A percentile compares a stretch with the other conserved stretches of the same genome.
Evolutionary conservation across 805 yeast genomes (phyloP).

Genomic region (Myxozyma mucilagina): DNA sequence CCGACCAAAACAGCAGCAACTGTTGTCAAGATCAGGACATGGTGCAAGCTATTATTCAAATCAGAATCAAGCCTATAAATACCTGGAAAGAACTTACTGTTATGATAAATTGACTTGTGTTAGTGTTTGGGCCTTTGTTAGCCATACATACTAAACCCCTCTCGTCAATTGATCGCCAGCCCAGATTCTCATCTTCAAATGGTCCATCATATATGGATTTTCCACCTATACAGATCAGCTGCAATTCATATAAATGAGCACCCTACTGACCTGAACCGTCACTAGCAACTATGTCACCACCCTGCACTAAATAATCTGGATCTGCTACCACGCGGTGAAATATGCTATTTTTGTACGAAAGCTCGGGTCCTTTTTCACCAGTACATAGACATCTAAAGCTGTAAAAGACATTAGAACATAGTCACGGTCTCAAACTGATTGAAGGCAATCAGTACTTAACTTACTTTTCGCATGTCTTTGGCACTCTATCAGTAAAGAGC

Average conservation of each 20-base stretch:
- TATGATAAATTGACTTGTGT: slow-evolving; percentile 91
- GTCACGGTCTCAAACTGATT: neutral
- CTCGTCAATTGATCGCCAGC: slow-evolving; percentile 58
- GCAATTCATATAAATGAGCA: neutral
- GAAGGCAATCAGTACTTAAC: neutral
- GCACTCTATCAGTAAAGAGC: slow-evolving; percentile 19
- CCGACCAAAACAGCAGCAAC: slow-evolving; percentile 87
- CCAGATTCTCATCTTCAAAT: slow-evolving; percentile 72
- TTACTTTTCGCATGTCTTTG: slow-evolving; percentile 28
- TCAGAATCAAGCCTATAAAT: neutral
- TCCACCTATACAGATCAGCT: slow-evolving; percentile 44
- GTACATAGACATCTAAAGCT: slow-evolving; percentile 69
- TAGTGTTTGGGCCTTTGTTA: slow-evolving; percentile 63
- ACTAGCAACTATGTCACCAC: slow-evolving; percentile 71
- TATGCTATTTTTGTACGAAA: slow-evolving; percentile 63
- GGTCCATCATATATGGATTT: slow-evolving; percentile 67
- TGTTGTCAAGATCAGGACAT: slow-evolving; percentile 75
- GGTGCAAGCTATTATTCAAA: slow-evolving; percentile 13
- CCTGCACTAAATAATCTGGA: slow-evolving; percentile 73
- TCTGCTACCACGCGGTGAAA: slow-evolving; percentile 70
- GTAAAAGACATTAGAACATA: neutral
- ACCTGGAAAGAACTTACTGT: slow-evolving; percentile 43
- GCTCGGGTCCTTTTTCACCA: slow-evolving; percentile 63
- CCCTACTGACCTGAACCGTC: slow-evolving; percentile 56
- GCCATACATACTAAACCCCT: slow-evolving; percentile 72